phyloP scores from a whole-genome alignment of 2,329 filamentous ascomycete species.

The Exophiala calicioides region DNA sequence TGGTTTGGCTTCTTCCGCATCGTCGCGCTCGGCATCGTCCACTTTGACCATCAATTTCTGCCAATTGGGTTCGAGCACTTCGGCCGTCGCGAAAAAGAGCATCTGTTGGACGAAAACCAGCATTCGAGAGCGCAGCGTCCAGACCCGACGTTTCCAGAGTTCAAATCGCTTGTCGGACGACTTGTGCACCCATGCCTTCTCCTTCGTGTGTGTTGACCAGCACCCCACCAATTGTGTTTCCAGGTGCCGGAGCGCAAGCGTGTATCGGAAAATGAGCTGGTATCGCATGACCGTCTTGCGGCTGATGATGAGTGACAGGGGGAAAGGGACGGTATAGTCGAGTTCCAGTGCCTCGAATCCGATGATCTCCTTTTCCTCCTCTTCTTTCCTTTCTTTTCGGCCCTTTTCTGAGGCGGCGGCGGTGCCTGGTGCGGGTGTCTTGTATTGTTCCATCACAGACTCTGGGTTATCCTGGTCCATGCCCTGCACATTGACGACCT shows the following conservation, averaged over 20 bases:
- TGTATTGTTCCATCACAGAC: constrained; percentile 66
- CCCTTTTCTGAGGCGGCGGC: constrained; percentile 49
- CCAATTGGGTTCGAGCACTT: constrained; percentile 99
- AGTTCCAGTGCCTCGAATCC: constrained; percentile 93
- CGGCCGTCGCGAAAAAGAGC: constrained; percentile 92
- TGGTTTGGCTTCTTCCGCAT: constrained; percentile 12
- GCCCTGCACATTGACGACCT: constrained; percentile 93
- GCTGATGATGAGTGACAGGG: constrained; percentile 90
- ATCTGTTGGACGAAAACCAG: constrained; percentile 95
- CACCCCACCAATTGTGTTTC: constrained; percentile 83
- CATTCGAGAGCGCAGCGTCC: constrained; percentile 91
- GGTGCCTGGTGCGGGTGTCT: constrained; percentile 60
- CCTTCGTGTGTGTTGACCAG: constrained; percentile 87
- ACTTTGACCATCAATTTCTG: constrained; percentile 86
- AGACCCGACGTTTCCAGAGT: constrained; percentile 88
- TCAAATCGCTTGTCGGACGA: constrained; percentile 74
- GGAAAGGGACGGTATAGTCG: constrained; percentile 92
- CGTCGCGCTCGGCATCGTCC: constrained; percentile 55
- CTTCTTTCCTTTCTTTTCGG: constrained; percentile 74
- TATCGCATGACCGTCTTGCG: constrained; percentile 97
- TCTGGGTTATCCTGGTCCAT: constrained; percentile 78
- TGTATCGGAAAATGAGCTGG: constrained; percentile 91
- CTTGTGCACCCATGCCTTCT: constrained; percentile 77
- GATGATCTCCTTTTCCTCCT: constrained; percentile 80
- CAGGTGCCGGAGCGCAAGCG: constrained; percentile 83